Percentiles rank a stretch among this genome's conserved stretches.
These are phyloP conservation scores for Trametopsis cervina DNA, from an alignment of 768 basidiomycete genomes.

Conservation along the genomic window DNA sequence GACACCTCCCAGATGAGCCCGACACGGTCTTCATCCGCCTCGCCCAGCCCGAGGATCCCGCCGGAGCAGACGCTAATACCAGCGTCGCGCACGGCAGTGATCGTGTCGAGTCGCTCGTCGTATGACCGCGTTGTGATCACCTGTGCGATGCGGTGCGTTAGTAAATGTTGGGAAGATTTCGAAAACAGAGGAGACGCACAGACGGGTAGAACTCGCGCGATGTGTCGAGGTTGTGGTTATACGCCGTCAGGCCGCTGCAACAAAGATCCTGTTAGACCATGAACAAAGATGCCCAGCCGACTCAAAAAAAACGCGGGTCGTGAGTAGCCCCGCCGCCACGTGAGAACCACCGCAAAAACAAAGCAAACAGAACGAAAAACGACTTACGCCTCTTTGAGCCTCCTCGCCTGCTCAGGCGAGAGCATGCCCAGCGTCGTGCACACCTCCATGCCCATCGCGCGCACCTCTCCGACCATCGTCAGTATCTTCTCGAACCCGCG, in stretches of 20 bases:
- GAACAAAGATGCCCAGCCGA: no score
- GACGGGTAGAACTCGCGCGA: constrained; percentile 95
- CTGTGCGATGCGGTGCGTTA: no score
- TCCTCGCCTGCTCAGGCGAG: constrained; percentile 83
- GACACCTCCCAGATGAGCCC: constrained; percentile 92
- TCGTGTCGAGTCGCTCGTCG: constrained; percentile 88
- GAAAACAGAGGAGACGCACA: no score
- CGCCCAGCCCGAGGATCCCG: constrained; percentile 92
- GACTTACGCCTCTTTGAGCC: constrained; percentile 87
- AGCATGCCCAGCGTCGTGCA: constrained; percentile 99
- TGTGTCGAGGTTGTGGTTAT: constrained; percentile 98
- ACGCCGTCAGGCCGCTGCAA: constrained; percentile 85
- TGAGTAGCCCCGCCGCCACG: no score
- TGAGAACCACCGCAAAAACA: no score
- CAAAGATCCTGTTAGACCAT: neutral
- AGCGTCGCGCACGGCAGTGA: constrained; percentile 84
- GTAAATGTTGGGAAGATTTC: no score
- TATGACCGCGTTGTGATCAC: constrained; percentile 94
- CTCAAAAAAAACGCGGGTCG: no score
- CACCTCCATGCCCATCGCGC: constrained; percentile 98
- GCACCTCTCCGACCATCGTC: constrained; percentile 84
- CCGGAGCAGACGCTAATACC: constrained; percentile 98
- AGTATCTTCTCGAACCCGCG: constrained; percentile 91
- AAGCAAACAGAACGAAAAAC: no score
- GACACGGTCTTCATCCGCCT: constrained; percentile 83